phyloP scores from a whole-genome alignment of 495 filamentous ascomycete genomes.

The Lasiosphaeria hispida region DNA sequence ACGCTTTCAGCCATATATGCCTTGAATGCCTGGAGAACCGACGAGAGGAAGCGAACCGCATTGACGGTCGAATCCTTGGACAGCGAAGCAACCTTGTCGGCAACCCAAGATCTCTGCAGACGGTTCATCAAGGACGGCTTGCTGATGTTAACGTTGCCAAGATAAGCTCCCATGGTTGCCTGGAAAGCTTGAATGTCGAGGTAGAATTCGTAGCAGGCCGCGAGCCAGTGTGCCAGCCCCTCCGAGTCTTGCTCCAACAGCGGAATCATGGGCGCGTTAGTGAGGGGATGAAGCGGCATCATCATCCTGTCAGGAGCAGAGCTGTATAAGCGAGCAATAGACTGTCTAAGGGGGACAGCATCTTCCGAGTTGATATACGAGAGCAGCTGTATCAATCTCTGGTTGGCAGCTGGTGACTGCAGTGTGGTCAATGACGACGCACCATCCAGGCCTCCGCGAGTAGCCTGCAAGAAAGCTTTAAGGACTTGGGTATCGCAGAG shows the following conservation, averaged over 20 bases:
- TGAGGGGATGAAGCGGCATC: slow-evolving; percentile 62
- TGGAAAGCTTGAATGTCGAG: slow-evolving; percentile 41
- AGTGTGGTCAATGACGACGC: slow-evolving; percentile 14
- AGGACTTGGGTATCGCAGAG: slow-evolving; percentile 35
- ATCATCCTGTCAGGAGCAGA: slow-evolving; percentile 26
- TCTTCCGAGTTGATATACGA: slow-evolving; percentile 31
- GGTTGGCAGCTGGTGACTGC: slow-evolving; percentile 16
- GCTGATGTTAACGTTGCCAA: slow-evolving; percentile 33
- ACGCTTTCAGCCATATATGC: slow-evolving; percentile 30
- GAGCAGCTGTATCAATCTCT: slow-evolving; percentile 16
- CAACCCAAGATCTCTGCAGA: slow-evolving; percentile 64
- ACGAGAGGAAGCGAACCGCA: slow-evolving; percentile 40
- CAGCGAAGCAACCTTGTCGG: slow-evolving; percentile 54
- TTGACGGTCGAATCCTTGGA: slow-evolving; percentile 63
- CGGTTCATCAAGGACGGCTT: slow-evolving; percentile 65
- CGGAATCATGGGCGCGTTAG: slow-evolving; percentile 57
- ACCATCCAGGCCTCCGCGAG: slow-evolving; percentile 9
- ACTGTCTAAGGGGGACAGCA: slow-evolving; percentile 23
- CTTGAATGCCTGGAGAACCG: slow-evolving; percentile 32
- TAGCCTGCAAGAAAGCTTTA: slow-evolving; percentile 26
- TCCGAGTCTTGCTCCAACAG: slow-evolving; percentile 31
- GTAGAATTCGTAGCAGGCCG: slow-evolving; percentile 49
- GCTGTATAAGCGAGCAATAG: slow-evolving; percentile 25
- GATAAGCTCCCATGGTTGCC: slow-evolving; percentile 31
- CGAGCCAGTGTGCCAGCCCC: slow-evolving; percentile 43